A percentile compares a stretch with the other conserved stretches of the same genome.
Conservation (phyloP, 495 filamentous ascomycete species). For the Daldinia decipiens region DNA sequence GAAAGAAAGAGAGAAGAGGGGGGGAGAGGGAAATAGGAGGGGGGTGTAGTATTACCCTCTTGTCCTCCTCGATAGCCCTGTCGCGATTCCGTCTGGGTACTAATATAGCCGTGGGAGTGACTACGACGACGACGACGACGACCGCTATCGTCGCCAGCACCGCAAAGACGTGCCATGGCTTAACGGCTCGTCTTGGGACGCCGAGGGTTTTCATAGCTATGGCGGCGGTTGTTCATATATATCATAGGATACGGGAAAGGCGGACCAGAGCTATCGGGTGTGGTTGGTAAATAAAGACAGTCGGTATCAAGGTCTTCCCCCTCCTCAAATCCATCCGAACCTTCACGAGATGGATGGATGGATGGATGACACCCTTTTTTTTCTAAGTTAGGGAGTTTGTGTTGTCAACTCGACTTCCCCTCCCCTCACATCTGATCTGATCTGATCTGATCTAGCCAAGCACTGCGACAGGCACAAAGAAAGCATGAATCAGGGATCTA, state of each 20-base stretch:
- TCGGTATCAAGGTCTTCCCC: background rate
- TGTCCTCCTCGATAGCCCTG: constrained; percentile 13
- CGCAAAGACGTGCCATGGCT: constrained; percentile 18
- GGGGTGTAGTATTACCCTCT: background rate
- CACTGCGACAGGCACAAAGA: too few relatives aligned
- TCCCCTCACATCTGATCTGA: background rate
- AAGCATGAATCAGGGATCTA: too few relatives aligned
- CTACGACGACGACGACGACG: constrained; percentile 17
- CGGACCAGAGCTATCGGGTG: background rate
- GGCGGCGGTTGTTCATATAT: constrained; percentile 3
- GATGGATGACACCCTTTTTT: constrained; percentile 2
- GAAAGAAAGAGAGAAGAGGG: background rate
- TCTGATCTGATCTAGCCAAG: background rate
- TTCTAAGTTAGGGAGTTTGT: background rate
- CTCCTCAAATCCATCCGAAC: background rate
- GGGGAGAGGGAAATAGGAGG: too few relatives aligned
- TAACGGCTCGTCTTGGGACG: background rate
- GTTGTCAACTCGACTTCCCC: background rate
- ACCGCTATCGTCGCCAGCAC: constrained; percentile 5
- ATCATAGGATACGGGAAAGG: too few relatives aligned
- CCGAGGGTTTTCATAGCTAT: constrained; percentile 4
- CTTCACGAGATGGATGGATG: background rate
- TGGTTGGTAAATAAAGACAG: background rate
- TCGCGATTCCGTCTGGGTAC: constrained; percentile 17
- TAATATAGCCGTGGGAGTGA: constrained; percentile 20